Evolutionary conservation across 129 eudicot genomes (phyloP), one percentile per base, ranked within the genome.

Genomic region (Lonicera japonica): DNA sequence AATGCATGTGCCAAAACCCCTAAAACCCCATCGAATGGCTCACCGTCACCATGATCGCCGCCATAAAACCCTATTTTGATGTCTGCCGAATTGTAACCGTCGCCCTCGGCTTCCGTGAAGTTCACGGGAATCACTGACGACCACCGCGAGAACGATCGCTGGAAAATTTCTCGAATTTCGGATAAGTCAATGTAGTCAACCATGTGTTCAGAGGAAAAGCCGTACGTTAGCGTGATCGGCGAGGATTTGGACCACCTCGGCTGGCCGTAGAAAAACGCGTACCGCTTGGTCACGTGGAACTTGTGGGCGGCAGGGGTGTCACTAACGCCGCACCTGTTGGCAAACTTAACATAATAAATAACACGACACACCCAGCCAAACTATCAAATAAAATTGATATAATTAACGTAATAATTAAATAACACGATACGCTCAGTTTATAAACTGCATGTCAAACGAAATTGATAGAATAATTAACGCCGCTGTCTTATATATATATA

Each of bases 31-130:
- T 91, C 97, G 51, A 91, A 91, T 63, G 94, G 65, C 74, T 77
- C 86, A 0, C 97, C 97, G 60, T 91, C 97, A 23, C 95, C 97
- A 60, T 91, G 97, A 64, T 87, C 87, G 0, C 97, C 95, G 2
- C 25, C 16, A 56, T 76, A 86, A 58, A 88, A 90, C 15, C 90
- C 97, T 41, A 90, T 86, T 24, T 64, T 79, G 0, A 90, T 66
- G 17, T 90, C 87, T 0, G 97, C 89, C 11, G n/a, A 13, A 0
- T 41, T 18, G 69, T 86, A 75, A 2, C 16, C 16, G 5, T 38
- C 10, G 3, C 71, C 77, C 11, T 79, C 79, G 0, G 67, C 48
- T 65, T 86, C 90, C 39, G 78, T 75, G 73, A 90, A 90, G 54
- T 47, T 81, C 38, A 90, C 83, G 20, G 95, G 95, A 22, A 90